Evolutionary conservation across 306 rosid genomes (phyloP).

Genomic region (Parietaria judaica): DNA sequence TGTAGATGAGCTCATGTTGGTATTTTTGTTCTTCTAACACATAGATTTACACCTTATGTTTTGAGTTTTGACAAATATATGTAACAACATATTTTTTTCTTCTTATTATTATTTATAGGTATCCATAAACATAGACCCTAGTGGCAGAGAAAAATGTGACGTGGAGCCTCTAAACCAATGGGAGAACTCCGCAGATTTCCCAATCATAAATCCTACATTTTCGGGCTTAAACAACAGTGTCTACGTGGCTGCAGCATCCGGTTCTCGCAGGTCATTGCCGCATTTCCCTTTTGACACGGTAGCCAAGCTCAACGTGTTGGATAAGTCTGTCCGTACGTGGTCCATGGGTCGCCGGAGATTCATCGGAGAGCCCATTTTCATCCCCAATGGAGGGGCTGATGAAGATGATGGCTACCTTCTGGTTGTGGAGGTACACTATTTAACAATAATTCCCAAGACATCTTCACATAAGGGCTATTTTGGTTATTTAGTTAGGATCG

Average conservation of each 20-base stretch:
- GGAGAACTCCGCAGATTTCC: slow-evolving; percentile 70
- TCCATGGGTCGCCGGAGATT: slow-evolving; percentile 56
- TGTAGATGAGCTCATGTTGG: too few relatives aligned
- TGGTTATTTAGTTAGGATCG: too few relatives aligned
- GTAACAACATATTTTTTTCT: too few relatives aligned
- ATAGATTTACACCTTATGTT: too few relatives aligned
- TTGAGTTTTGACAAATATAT: too few relatives aligned
- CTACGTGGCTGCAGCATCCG: slow-evolving; percentile 71
- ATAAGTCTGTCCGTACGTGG: slow-evolving; percentile 52
- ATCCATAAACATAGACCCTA: slow-evolving; percentile 43
- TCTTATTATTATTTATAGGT: slow-evolving; percentile 28
- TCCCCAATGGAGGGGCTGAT: slow-evolving; percentile 39
- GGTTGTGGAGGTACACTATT: slow-evolving; percentile 67
- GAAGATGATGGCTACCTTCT: slow-evolving; percentile 89
- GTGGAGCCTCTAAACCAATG: slow-evolving; percentile 45
- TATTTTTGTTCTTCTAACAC: too few relatives aligned
- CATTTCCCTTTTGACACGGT: slow-evolving; percentile 73
- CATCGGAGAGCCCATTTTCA: slow-evolving; percentile 77
- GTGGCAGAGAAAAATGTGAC: slow-evolving; percentile 30
- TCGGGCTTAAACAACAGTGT: slow-evolving; percentile 56
- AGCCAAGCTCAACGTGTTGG: slow-evolving; percentile 41
- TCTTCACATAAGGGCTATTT: too few relatives aligned
- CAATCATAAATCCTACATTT: slow-evolving; percentile 52
- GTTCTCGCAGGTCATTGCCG: slow-evolving; percentile 59
- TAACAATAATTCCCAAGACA: too few relatives aligned